Percentiles rank a stretch among this genome's conserved stretches.
Conservation (phyloP, 768 basidiomycete species). For the Suillus placidus region DNA sequence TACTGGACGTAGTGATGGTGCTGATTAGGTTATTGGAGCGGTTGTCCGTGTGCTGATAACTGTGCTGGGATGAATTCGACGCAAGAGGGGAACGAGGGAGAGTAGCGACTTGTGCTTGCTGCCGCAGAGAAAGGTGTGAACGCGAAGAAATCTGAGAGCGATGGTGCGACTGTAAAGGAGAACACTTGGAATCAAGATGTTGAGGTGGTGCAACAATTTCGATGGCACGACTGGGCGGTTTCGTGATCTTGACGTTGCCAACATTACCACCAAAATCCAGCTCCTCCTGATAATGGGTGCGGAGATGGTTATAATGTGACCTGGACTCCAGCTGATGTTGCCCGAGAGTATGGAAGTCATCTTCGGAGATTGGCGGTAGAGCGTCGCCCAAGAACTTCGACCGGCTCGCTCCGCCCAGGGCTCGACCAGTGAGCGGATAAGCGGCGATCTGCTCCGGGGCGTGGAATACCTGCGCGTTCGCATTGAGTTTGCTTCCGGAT, state of each 20-base stretch:
- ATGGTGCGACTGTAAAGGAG: constrained; percentile 7
- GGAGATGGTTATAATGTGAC: constrained; percentile 7
- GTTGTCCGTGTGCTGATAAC: constrained; percentile 23
- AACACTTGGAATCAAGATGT: constrained; percentile 12
- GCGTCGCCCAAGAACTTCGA: constrained; percentile 21
- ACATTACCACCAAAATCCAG: background rate
- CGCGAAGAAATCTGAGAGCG: constrained; percentile 8
- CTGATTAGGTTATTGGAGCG: constrained; percentile 28
- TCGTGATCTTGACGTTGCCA: constrained; percentile 16
- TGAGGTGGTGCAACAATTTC: constrained; percentile 31
- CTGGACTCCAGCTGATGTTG: constrained; percentile 14
- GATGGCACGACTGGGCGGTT: constrained; percentile 33
- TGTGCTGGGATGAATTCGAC: constrained; percentile 12
- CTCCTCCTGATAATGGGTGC: constrained; percentile 5
- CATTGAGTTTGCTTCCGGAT: constrained; percentile 15
- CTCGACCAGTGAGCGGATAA: background rate
- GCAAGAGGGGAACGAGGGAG: constrained; percentile 11
- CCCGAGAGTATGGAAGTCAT: constrained; percentile 37
- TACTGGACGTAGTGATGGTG: constrained; percentile 23
- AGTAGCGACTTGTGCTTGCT: constrained; percentile 8
- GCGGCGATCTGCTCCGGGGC: constrained; percentile 6
- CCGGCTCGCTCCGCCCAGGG: background rate
- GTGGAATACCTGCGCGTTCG: constrained; percentile 14
- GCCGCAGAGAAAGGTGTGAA: constrained; percentile 5
- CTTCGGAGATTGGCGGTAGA: constrained; percentile 36